Conservation (phyloP, 2,329 filamentous ascomycete species). For the Aspergillus eucalypticola region DNA sequence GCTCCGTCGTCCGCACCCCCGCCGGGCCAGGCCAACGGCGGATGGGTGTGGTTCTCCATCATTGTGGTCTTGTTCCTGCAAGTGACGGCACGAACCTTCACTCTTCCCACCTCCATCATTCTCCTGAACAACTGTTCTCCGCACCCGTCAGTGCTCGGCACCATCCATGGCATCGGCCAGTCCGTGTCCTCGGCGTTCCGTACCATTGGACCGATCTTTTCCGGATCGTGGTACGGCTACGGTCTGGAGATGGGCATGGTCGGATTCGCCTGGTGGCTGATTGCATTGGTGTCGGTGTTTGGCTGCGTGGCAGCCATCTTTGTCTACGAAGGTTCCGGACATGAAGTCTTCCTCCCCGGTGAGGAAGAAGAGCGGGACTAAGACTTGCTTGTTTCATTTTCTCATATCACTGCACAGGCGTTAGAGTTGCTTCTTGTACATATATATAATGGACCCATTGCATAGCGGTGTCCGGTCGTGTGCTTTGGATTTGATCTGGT, state of each 20-base stretch:
- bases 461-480: background rate
- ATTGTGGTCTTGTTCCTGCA: constrained; percentile 66
- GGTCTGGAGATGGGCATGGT: constrained; percentile 58
- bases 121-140: constrained; percentile 62
- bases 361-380: constrained; percentile 33
- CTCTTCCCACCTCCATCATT: constrained; percentile 60
- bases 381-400: constrained; percentile 1
- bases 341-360: constrained; percentile 53
- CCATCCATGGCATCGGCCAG: constrained; percentile 61
- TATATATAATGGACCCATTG: constrained; percentile 4
- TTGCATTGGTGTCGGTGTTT: constrained; percentile 55
- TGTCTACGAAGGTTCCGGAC: constrained; percentile 65
- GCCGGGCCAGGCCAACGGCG: constrained; percentile 39
- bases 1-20: constrained; percentile 58
- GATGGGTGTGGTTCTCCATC: constrained; percentile 66
- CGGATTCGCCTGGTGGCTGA: constrained; percentile 59
- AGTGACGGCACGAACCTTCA: constrained; percentile 71
- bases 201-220: constrained; percentile 59
- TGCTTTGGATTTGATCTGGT: constrained; percentile 1
- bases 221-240: constrained; percentile 57
- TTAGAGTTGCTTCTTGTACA: background rate
- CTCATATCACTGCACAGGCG: background rate
- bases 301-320: constrained; percentile 62
- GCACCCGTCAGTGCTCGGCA: constrained; percentile 60
- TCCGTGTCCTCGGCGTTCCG: constrained; percentile 57